phyloP scores from a whole-genome alignment of 31 red algal species.

The Odonthalia washingtoniensis region DNA sequence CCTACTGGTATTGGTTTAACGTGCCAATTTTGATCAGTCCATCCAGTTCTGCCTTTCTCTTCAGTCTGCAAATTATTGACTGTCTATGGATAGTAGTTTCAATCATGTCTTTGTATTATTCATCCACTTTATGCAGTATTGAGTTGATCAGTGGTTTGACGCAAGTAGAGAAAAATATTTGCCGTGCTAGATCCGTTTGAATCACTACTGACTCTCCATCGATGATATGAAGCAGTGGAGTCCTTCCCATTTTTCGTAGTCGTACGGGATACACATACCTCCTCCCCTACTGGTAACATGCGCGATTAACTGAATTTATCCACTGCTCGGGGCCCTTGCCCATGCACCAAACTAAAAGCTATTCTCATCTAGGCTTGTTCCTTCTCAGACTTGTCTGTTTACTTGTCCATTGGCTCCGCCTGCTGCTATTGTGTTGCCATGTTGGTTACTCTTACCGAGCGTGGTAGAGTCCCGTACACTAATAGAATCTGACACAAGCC shows the following conservation, averaged over 20 bases:
- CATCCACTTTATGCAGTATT: too few relatives aligned
- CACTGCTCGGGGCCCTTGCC: not conserved
- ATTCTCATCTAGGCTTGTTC: conserved; percentile 36
- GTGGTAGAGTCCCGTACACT: not conserved
- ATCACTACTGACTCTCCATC: conserved; percentile 40
- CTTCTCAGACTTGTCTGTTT: not conserved
- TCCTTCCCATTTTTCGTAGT: too few relatives aligned
- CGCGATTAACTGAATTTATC: not conserved
- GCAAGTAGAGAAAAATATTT: too few relatives aligned
- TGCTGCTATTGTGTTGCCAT: not conserved
- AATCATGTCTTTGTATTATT: too few relatives aligned
- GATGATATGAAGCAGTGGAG: not conserved
- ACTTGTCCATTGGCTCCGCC: conserved; percentile 9
- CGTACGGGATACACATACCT: conserved; percentile 5
- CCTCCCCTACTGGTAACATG: conserved; percentile 5
- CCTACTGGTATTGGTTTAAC: too few relatives aligned
- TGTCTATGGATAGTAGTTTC: too few relatives aligned
- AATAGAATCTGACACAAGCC: conserved; percentile 7
- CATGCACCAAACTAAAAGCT: conserved; percentile 16
- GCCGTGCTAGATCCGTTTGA: too few relatives aligned
- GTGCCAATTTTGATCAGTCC: too few relatives aligned
- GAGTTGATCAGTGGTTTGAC: too few relatives aligned
- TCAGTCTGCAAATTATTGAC: too few relatives aligned
- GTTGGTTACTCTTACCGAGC: not conserved
- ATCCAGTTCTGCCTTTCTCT: too few relatives aligned